Evolutionary conservation across 2,329 filamentous ascomycete genomes (phyloP).

Genomic region (Diaporthe sp.): DNA sequence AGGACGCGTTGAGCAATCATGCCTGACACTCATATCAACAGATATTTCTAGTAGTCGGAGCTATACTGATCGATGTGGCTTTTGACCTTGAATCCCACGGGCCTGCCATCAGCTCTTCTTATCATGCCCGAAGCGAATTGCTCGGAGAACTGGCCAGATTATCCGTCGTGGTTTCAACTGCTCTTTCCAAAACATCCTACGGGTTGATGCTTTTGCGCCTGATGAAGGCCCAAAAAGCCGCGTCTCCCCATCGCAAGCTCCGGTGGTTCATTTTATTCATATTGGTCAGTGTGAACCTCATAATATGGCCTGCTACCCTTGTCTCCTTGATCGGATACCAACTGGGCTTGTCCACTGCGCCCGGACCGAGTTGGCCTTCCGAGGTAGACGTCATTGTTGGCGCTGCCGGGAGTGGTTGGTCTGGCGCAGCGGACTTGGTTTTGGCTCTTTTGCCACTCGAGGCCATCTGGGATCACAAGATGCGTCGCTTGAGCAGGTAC

Average conservation of each 20-base stretch:
- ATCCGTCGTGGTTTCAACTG: background rate
- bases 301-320: background rate
- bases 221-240: background rate
- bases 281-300: background rate
- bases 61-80: background rate
- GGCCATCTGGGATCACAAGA: background rate
- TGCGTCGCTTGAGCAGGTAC: background rate
- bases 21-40: background rate
- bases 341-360: background rate
- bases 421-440: background rate
- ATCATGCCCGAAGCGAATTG: background rate
- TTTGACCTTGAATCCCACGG: background rate
- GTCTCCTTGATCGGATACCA: background rate
- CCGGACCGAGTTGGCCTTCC: background rate
- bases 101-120: background rate
- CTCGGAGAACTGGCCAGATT: background rate
- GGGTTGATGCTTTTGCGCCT: background rate
- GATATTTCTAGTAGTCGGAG: background rate
- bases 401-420: background rate
- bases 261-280: background rate
- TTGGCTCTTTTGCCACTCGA: background rate
- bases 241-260: background rate
- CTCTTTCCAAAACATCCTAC: constrained; percentile 8
- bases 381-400: background rate
- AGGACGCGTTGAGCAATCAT: background rate